Base-by-base conservation (phyloP, 1,139 yeast genomes). In the Scheffersomyces titani region DNA sequence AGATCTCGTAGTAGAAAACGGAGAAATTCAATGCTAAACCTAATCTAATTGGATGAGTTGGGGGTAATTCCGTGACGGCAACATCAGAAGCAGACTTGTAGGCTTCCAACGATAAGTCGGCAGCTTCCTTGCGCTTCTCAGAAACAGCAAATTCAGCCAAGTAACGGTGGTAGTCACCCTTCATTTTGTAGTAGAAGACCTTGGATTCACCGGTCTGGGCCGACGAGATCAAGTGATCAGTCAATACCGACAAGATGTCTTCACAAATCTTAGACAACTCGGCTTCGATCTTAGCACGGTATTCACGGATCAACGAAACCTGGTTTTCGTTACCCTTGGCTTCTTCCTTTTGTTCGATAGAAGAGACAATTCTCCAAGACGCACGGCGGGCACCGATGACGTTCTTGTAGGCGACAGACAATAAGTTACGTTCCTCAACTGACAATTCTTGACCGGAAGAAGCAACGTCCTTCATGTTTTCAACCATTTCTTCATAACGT, bases 371-470 rank as follows among this genome's bases (percentile, higher is more conserved):
- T 86, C 98, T 89, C 99, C 99, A 94, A 51, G 98, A 92, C 59
- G 99, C 98, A 81, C 99, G 93, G 74, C 98, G 93, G 59, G 98
- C 97, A 71, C 99, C 99, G 79, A 94, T 93, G 59, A 94, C 99
- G 73, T 94, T 94, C 81, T 94, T 94, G 85, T 93, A 94, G 63
- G 99, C 99, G 66, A 94, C 98, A 47, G 98, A 92, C 70, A 94
- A 85, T 70, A 94, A 85, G 79, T 94, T 94, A 80, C 99, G 93
- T 82, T 94, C 99, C 80, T 94, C 99, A 65, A 94, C 97, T 48
- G 96, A 89, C 70, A 94, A 84, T 77, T 93, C 98, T 78, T 92
- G 93, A 63, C 97, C 98, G 52, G 97, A 86, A 51, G 97, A 89
- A 66, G 98, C 98, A 72, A 94, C 98, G 59, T 92, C 90, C 79